Conservation (phyloP, 805 yeast species). For the Candida lessepsii region DNA sequence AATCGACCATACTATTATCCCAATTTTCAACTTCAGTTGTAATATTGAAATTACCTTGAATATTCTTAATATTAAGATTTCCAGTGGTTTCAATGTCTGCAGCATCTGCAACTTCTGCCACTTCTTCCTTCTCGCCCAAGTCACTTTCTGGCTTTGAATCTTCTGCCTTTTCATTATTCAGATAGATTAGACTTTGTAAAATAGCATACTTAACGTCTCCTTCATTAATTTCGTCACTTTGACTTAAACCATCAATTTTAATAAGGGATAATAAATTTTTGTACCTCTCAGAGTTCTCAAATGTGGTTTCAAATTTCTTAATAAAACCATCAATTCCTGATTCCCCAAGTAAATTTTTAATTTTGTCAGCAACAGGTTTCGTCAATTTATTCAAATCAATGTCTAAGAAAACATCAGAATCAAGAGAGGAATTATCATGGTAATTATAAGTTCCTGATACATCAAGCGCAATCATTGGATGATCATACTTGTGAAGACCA, state of each 20-base stretch:
- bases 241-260: constrained; percentile 8
- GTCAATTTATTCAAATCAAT: constrained; percentile 25
- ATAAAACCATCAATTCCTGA: constrained; percentile 19
- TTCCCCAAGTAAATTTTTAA: constrained; percentile 19
- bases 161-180: constrained; percentile 8
- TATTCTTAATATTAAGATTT: neutral
- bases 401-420: constrained; percentile 17
- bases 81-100: neutral
- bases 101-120: neutral
- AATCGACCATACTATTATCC: neutral
- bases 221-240: constrained; percentile 9
- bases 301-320: constrained; percentile 11
- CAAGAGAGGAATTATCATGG: too few relatives aligned
- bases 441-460: too few relatives aligned
- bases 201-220: constrained; percentile 24
- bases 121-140: too few relatives aligned
- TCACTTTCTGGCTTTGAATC: neutral
- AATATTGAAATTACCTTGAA: neutral
- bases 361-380: constrained; percentile 13
- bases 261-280: constrained; percentile 16
- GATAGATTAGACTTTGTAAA: constrained; percentile 20
- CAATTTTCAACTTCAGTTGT: constrained; percentile 7
- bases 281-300: constrained; percentile 24
- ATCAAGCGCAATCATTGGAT: constrained; percentile 10
- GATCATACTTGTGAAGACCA: constrained; percentile 9